Evolutionary conservation across 2,329 filamentous ascomycete genomes (phyloP).

Genomic region (Huntiella savannae): DNA sequence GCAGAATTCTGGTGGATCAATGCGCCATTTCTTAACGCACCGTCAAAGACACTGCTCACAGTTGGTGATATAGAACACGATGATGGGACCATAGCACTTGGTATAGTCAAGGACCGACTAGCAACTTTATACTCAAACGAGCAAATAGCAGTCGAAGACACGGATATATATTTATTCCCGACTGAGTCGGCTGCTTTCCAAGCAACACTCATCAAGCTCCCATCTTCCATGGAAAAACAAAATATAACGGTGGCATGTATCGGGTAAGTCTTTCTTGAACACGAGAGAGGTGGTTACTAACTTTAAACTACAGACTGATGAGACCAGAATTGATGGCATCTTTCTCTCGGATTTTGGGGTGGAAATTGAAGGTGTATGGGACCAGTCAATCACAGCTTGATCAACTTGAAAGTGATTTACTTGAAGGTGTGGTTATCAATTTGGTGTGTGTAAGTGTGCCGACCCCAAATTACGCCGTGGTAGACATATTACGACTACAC

Average conservation of each 20-base stretch:
- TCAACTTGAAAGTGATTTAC: slow-evolving; percentile 26
- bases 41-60: background rate
- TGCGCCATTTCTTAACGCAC: background rate
- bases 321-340: too few species aligned
- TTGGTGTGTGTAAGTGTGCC: slow-evolving; percentile 29
- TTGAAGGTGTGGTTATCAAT: slow-evolving; percentile 22
- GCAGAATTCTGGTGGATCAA: slow-evolving; percentile 4
- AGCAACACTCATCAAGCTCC: slow-evolving; percentile 13
- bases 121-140: background rate
- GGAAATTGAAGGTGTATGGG: slow-evolving; percentile 28
- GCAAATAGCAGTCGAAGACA: slow-evolving; percentile 1
- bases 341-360: slow-evolving; percentile 12
- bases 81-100: background rate
- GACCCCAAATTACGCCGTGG: slow-evolving; percentile 18
- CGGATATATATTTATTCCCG: slow-evolving; percentile 33
- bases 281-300: background rate
- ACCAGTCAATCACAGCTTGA: slow-evolving; percentile 22
- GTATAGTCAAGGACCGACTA: slow-evolving; percentile 1
- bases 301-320: too few species aligned
- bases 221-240: background rate
- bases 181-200: slow-evolving; percentile 36
- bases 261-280: background rate
- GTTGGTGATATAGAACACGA: background rate
- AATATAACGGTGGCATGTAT: background rate
- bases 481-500: slow-evolving; percentile 19